phyloP scores from a whole-genome alignment of 345 rosid genomes.

The Gossypium herbaceum region DNA sequence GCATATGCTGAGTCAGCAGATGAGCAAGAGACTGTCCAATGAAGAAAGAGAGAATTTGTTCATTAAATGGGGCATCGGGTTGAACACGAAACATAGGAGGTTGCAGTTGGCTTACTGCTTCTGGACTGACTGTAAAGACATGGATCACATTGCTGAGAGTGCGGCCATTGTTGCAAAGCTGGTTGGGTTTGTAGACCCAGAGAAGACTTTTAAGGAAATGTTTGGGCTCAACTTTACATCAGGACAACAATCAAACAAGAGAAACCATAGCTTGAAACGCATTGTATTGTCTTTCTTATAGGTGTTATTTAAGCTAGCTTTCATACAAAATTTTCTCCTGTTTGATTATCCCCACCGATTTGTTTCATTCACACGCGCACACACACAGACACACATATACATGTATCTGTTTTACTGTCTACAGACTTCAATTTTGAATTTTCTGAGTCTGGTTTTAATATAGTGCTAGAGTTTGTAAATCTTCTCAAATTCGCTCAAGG shows the following conservation, averaged over 20 bases:
- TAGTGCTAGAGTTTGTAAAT: slow-evolving; percentile 15
- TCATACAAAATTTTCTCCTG: not conserved
- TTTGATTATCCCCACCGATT: not conserved
- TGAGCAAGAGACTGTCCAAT: slow-evolving; percentile 49
- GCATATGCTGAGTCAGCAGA: slow-evolving; percentile 52
- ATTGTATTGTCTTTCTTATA: slow-evolving; percentile 33
- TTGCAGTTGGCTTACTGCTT: slow-evolving; percentile 49
- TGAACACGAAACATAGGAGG: slow-evolving; percentile 61
- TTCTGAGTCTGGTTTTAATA: not conserved
- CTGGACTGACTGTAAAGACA: slow-evolving; percentile 60
- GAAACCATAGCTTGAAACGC: slow-evolving; percentile 32
- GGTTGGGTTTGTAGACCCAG: slow-evolving; percentile 45
- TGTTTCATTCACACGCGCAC: not conserved
- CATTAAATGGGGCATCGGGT: slow-evolving; percentile 63
- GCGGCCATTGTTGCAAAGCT: slow-evolving; percentile 66
- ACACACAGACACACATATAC: no score
- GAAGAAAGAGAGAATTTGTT: slow-evolving; percentile 65
- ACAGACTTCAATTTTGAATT: not conserved
- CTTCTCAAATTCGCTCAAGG: slow-evolving; percentile 1
- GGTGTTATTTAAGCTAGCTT: not conserved
- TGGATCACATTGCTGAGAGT: slow-evolving; percentile 63
- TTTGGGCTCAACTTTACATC: slow-evolving; percentile 43
- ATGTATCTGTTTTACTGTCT: not conserved
- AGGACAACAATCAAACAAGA: slow-evolving; percentile 25
- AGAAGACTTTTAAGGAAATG: slow-evolving; percentile 45